Base-by-base conservation (phyloP, 2,329 filamentous ascomycete species). In the Rosellinia necatrix region DNA sequence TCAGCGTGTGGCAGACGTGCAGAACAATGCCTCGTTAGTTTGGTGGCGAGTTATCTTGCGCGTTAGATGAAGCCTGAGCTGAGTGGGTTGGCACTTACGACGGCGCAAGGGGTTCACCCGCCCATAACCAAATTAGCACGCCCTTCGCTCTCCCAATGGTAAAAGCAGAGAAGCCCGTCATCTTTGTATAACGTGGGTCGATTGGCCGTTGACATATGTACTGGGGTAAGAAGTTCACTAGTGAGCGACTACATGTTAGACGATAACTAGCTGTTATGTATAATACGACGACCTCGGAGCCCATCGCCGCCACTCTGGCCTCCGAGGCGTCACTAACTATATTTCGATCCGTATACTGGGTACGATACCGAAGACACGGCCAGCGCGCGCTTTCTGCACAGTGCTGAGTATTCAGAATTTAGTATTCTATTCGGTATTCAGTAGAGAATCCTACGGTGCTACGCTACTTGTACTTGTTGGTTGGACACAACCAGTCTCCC, bases 61-160 rank as follows among this genome's bases (percentile, higher is more conserved):
- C 38, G 41, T 58, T 49, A 55, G 59, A 59, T n/a, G 15, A 24
- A 37, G 49, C 34, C 37, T 42, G 50, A 52, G 62, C 56, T 49
- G 60, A 47, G 57, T 55, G 62, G 52, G 55, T 58, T 61, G 62
- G 62, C 37, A 58, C 55, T 50, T 49, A 50, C 53, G 56, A 63
- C 49, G 61, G 62, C 61, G 67, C 66, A 69, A 69, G 67, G 67
- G 66, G 52, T 37, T 55, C 42, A 58, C 53, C 51, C 15, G 17
- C 15, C 38, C n/a, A 32, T 44, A n/a, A 37, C 35, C 43, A 58
- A 56, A 53, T 49, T 55, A 35, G 41, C 38, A 41, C 52, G 53
- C 44, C 53, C 46, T 58, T 64, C 61, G 62, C 49, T 66, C 65
- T 69, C 61, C 68, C 65, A 68, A 67, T 49, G 43, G 37, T 53